phyloP scores from a whole-genome alignment of 2,329 filamentous ascomycete species.

The Xylaria sp. region DNA sequence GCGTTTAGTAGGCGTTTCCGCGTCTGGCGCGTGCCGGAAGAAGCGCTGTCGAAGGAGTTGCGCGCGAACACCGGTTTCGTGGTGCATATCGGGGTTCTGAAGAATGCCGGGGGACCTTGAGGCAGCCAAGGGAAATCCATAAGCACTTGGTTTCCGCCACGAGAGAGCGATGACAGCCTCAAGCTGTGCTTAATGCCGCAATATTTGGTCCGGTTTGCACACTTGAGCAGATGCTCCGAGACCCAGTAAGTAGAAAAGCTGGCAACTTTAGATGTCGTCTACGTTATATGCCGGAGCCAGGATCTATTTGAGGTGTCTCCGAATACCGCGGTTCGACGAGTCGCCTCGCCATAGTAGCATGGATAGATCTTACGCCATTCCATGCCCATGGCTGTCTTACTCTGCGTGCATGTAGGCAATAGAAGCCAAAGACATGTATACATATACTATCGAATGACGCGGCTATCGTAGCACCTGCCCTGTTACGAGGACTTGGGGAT shows the following conservation, averaged over 20 bases:
- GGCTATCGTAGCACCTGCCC: not conserved
- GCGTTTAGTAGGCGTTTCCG: slow-evolving; percentile 74
- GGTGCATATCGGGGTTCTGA: slow-evolving; percentile 79
- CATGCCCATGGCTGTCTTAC: not conserved
- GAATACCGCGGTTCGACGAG: not conserved
- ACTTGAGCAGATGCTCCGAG: not conserved
- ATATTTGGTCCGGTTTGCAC: not conserved
- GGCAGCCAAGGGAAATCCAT: too few species aligned
- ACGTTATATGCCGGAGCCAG: not conserved
- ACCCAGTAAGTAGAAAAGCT: not conserved
- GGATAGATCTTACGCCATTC: not conserved
- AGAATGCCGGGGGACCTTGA: slow-evolving; percentile 35
- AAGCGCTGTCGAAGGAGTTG: slow-evolving; percentile 67
- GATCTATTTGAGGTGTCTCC: not conserved
- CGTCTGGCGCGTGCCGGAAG: slow-evolving; percentile 80
- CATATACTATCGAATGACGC: not conserved
- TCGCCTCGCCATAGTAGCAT: not conserved
- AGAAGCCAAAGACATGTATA: not conserved
- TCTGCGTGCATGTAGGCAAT: not conserved
- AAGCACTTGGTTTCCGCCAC: not conserved
- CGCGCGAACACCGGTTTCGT: slow-evolving; percentile 77
- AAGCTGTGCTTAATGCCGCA: not conserved
- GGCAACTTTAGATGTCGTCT: not conserved
- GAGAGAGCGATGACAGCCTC: not conserved
- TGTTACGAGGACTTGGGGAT: not conserved